Base-by-base conservation (phyloP, 495 filamentous ascomycete genomes). In the Clavariopsis aquatica region DNA sequence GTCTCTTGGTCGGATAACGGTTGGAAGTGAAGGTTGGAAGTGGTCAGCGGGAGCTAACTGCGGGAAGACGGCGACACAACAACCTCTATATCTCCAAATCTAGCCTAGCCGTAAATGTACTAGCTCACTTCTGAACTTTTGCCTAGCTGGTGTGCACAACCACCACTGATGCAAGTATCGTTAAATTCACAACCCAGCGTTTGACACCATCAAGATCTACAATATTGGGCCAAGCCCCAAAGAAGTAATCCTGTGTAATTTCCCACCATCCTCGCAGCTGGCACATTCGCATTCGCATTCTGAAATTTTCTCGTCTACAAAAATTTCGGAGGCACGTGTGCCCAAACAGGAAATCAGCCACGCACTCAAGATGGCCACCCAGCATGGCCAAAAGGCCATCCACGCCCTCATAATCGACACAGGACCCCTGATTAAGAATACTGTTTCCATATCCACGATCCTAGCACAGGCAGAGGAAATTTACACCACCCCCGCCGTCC, bases 341-440 rank as follows among this genome's bases (percentile, higher is more conserved):
- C 22, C 52, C 27, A 43, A 43, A 43, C 8, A 43, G 38, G 38
- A 43, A 43, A 43, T 12, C 3, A 26, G 8, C 49, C 46, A 23
- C 56, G 6, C n/a, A 1, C 36, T 51, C 41, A 52, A 27, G 13
- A 65, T 62, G 62, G 41, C 61, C 19, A 22, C 52, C 22, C 58
- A 52, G 57, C 28, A 54, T 19, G 22, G 36, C 22, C 58, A 64
- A 67, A 94, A 94, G 72, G 80, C 87, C 3, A 81, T 96, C 52
- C 84, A 95, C 79, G 89, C 89, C 13, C 83, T 99, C 41, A 83
- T 98, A 58, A 79, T 99, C 61, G 94, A 99, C 75, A 85, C 94
- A 26, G 92, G 92, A 52, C 92, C 93, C 1, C 88, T 99, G 62
- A 87, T 99, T 60, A 91, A 89, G 71, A 95, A 96, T 78, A 87